A percentile compares a stretch with the other conserved stretches of the same genome.
These are phyloP conservation scores for Saksenaea oblongispora DNA, from an alignment of 371 early-diverging fungal species.

Conservation along the genomic window DNA sequence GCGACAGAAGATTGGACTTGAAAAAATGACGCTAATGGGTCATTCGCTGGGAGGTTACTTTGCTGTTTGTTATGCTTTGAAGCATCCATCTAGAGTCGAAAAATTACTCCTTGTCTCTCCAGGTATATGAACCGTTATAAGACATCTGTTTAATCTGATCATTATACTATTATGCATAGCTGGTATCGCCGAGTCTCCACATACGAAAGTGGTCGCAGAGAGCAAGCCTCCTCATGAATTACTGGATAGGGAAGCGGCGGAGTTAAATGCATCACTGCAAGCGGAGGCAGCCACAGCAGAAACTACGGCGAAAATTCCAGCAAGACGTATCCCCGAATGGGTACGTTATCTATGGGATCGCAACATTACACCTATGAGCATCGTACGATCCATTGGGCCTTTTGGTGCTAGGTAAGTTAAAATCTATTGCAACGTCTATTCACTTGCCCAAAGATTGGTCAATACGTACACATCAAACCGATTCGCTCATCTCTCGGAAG, in stretches of 20 bases:
- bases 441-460: slow-evolving; percentile 47
- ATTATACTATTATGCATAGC: slow-evolving; percentile 25
- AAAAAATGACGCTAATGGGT: slow-evolving; percentile 83
- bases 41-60: slow-evolving; percentile 92
- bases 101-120: slow-evolving; percentile 90
- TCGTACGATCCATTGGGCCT: slow-evolving; percentile 79
- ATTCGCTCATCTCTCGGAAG: slow-evolving; percentile 64
- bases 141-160: background rate
- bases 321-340: slow-evolving; percentile 47
- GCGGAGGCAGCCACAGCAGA: slow-evolving; percentile 30
- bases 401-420: slow-evolving; percentile 67
- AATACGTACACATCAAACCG: slow-evolving; percentile 68
- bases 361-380: slow-evolving; percentile 81
- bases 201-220: slow-evolving; percentile 22
- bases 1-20: slow-evolving; percentile 76
- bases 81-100: slow-evolving; percentile 87
- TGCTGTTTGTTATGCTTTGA: slow-evolving; percentile 81
- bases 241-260: slow-evolving; percentile 32
- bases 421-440: background rate
- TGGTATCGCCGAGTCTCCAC: slow-evolving; percentile 59
- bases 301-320: slow-evolving; percentile 13
- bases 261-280: slow-evolving; percentile 31
- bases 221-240: slow-evolving; percentile 28
- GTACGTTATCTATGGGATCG: slow-evolving; percentile 69
- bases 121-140: slow-evolving; percentile 32